phyloP scores from a whole-genome alignment of 202 grass and related monocot species.

The Zizania palustris region DNA sequence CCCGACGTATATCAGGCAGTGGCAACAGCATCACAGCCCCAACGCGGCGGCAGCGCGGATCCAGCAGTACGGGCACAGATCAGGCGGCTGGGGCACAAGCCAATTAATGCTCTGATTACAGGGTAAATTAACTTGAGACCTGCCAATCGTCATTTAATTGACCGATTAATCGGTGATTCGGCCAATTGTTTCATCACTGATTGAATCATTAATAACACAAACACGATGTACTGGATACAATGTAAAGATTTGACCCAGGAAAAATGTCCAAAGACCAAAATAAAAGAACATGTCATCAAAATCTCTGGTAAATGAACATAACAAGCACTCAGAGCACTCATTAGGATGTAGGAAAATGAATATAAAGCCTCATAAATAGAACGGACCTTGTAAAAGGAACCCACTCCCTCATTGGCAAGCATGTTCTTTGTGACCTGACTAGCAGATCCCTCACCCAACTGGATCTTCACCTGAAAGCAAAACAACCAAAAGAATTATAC shows the following conservation, averaged over 20 bases:
- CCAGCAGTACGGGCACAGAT: too few relatives aligned
- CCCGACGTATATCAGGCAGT: too few relatives aligned
- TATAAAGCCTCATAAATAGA: neutral
- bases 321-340: neutral
- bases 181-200: too few relatives aligned
- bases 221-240: neutral
- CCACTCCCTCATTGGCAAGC: constrained; percentile 76
- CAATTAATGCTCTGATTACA: too few relatives aligned
- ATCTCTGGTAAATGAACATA: neutral
- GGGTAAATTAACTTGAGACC: too few relatives aligned
- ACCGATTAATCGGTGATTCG: too few relatives aligned
- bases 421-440: constrained; percentile 73
- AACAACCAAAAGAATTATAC: neutral
- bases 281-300: neutral
- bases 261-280: neutral
- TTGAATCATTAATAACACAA: neutral
- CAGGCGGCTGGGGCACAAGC: too few relatives aligned
- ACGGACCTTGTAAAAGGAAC: constrained; percentile 80
- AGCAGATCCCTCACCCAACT: constrained; percentile 91
- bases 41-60: too few relatives aligned
- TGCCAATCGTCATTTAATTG: too few relatives aligned
- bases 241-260: neutral
- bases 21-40: too few relatives aligned
- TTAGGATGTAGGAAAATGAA: neutral
- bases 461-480: constrained; percentile 84